Base-by-base conservation (phyloP, 306 rosid species). In the Lathyrus oleraceus region DNA sequence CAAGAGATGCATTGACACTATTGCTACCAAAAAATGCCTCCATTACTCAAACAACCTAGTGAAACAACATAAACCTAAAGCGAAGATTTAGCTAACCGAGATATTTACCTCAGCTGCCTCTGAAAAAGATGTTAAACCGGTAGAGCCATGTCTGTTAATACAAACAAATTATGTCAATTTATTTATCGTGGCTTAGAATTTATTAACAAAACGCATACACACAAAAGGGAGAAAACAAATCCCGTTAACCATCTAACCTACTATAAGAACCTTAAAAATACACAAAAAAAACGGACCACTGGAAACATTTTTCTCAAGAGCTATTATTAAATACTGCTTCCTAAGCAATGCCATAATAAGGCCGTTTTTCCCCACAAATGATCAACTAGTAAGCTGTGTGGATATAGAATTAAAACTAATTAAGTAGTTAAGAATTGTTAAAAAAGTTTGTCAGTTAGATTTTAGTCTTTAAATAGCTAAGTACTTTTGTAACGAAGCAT, bases 111-210 rank as follows among this genome's bases (percentile, higher is more conserved):
- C 74, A 58, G 53, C 53, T 75, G 52, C 68, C 49, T 38, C 35
- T 57, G 43, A 67, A 58, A 68, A 75, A 44, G 79, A 75, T 67
- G 79, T 39, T 43, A 21, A 67, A 57, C 68, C 35, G 1, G 44
- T 66, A 14, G 62, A 75, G 62, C 68, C 73, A 45, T 72, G 79
- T 67, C 79, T 76, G 64, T 61, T 11, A 40, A 67, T 35, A 52
- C 20, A 68, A 49, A 75, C 44, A 66, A 58, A 45, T 64, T 69
- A 21, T 25, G 35, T 64, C 79, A 72, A 25, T 15, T 67, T 59
- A 58, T 59, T 67, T 75, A 35, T 45, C 30, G 14, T 19, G 40
- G 72, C 60, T 54, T 65, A 45, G 20, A 17, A 17, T 48, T 65
- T 63, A 45, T 39, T 74, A 10, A 56, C 67, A 65, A 56, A 74